Evolutionary conservation across 306 rosid genomes (phyloP).

Genomic region (Cyamopsis tetragonoloba): DNA sequence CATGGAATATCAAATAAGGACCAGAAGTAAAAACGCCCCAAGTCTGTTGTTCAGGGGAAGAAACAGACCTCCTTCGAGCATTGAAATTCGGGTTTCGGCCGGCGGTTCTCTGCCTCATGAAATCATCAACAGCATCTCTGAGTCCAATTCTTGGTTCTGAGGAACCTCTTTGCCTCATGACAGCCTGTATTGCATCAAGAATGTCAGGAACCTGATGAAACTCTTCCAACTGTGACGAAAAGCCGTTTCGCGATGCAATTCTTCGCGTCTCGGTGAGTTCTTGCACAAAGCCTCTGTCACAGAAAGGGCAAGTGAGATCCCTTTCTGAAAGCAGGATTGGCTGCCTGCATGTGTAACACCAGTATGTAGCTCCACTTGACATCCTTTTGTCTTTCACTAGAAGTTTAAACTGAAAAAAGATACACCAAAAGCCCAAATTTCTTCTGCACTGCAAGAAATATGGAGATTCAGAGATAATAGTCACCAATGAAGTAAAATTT

Average conservation of each 20-base stretch:
- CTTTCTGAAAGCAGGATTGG: conserved; percentile 32
- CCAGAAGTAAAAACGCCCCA: conserved; percentile 35
- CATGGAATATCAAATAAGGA: conserved; percentile 38
- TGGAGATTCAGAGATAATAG: not conserved
- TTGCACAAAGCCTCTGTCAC: conserved; percentile 51
- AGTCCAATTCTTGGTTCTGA: conserved; percentile 39
- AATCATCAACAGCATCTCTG: conserved; percentile 32
- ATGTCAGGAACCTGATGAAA: conserved; percentile 34
- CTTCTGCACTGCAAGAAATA: conserved; percentile 18
- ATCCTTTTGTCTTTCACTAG: conserved; percentile 24
- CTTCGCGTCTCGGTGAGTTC: conserved; percentile 34
- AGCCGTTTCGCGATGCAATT: not conserved
- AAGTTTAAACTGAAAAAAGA: not conserved
- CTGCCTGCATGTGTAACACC: conserved; percentile 55
- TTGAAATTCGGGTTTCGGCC: conserved; percentile 37
- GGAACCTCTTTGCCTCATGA: conserved; percentile 42
- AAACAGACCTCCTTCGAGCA: conserved; percentile 8
- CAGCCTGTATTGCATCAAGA: conserved; percentile 31
- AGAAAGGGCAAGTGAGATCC: conserved; percentile 47
- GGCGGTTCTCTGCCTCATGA: conserved; percentile 45
- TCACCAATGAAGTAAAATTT: not conserved
- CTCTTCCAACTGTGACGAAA: conserved; percentile 16
- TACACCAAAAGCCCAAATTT: not conserved
- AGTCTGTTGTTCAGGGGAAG: conserved; percentile 23
- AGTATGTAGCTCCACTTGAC: conserved; percentile 54